Evolutionary conservation across 345 rosid species (phyloP), one percentile per base, ranked within the genome.

Genomic region (Turritis glabra): DNA sequence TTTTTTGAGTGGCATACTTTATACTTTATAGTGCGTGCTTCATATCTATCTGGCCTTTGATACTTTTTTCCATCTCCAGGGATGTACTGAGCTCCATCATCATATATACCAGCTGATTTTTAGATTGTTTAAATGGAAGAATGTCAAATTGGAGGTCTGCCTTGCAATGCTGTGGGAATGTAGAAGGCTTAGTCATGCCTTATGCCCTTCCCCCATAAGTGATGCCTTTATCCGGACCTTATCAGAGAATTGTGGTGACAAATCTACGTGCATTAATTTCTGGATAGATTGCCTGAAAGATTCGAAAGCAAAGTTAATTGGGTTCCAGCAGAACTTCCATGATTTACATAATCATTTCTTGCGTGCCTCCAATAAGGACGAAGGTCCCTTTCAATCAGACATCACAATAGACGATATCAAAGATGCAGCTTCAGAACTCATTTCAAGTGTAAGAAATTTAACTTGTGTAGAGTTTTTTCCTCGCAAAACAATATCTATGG

Each of bases 171-270:
- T 91, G 41, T 90, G 97, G 97, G 93, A 83, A 77, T 77, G 84
- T 77, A 86, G 97, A 84, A 87, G 97, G 82, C 87, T 90, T 41
- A 84, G 86, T 75, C 98, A 94, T 80, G 89, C 90, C 14, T 89
- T 94, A 67, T 94, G 97, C 77, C 77, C 78, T 71, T 82, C 97
- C 64, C 96, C 97, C 32, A 66, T 94, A 54, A 80, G 80, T 78
- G 90, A 91, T 32, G 82, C 81, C 61, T 82, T 91, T 52, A 76
- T 83, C 22, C 33, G 8, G 35, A 82, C 57, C 63, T 72, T 89
- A 62, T 79, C 88, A 58, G 86, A 79, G 75, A 73, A 81, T 35
- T 80, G 53, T 73, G 89, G 89, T 60, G 90, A 84, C 64, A 68
- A 48, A 62, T 83, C 80, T 29, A 81, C 57, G 50, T 70, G 85